Evolutionary conservation across 2,329 filamentous ascomycete species (phyloP), one percentile per base, ranked within the genome.

Genomic region (Hypoxylon sp.): DNA sequence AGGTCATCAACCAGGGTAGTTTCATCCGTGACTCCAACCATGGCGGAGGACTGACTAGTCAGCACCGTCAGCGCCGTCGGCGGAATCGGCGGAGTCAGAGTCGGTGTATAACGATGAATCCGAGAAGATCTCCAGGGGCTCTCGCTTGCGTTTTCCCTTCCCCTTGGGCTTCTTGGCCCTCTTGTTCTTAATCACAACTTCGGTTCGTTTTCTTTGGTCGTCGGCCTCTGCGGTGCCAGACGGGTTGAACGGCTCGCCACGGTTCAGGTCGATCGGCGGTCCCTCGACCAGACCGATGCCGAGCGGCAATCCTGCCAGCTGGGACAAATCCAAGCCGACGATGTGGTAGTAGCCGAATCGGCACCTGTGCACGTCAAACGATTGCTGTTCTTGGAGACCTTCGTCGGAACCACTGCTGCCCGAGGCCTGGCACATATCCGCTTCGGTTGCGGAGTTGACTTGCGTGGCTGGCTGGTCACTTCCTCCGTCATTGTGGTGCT

Each of bases 341-440:
- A 58, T 18, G 18, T 58, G 33, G 26, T 24, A 46, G 20, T 41
- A 46, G 10, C 48, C 53, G 11, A 48, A 21, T 5, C 55, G 31
- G n/a, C 35, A 54, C 13, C n/a, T n/a, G n/a, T n/a, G n/a, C n/a
- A n/a, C n/a, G n/a, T n/a, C n/a, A n/a, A n/a, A n/a, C n/a, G n/a
- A n/a, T n/a, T n/a, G n/a, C n/a, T n/a, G n/a, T n/a, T n/a, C n/a
- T n/a, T n/a, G n/a, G n/a, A n/a, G n/a, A n/a, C n/a, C n/a, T n/a
- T n/a, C n/a, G n/a, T n/a, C n/a, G n/a, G n/a, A n/a, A n/a, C n/a
- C n/a, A n/a, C n/a, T n/a, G n/a, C n/a, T n/a, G n/a, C n/a, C n/a
- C n/a, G n/a, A n/a, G n/a, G n/a, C n/a, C n/a, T n/a, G n/a, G n/a
- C n/a, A n/a, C n/a, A n/a, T n/a, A n/a, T n/a, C n/a, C n/a, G n/a